Evolutionary conservation across 1,139 yeast species (phyloP), one percentile per base, ranked within the genome.

Genomic region (Lodderomyces theae): DNA sequence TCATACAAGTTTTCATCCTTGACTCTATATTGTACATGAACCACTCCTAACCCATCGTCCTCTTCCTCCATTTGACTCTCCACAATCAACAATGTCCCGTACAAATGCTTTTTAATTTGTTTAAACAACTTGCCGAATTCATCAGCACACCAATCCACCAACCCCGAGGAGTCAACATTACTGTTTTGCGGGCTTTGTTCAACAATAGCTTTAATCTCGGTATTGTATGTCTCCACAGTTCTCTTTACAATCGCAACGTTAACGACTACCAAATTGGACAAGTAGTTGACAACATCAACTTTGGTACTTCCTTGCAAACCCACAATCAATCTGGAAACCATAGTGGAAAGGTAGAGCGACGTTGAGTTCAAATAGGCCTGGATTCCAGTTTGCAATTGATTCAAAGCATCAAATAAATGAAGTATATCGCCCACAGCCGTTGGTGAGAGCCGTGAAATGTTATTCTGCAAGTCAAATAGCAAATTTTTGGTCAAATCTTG

Each of bases 81-180:
- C 9, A 46, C 42, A 32, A 53, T 56, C 34, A 77, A 64, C 37
- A 79, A 72, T 9, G 87, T 79, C 15, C 86, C 88, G 48, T 80
- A 71, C 29, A 88, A 64, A 53, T 86, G 92, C 44, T 85, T 77
- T 38, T 81, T 78, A 51, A 88, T 74, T 17, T 80, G 64, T 13
- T 64, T 64, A 26, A 81, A 79, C 52, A 85, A 82, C 40, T 69
- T 69, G 39, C 79, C 76, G 26, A 86, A 79, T 55, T 84, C 87
- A 2, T 73, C 75, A 42, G 78, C 75, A 34, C 86, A 80, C 96
- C 96, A 88, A 47, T 68, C 66, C 40, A 71, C 65, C 43, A 72
- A 62, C 5, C 74, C 74, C 54, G 72, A 64, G 1, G 74, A 66
- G 47, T 71, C 74, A 12, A 66, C 60, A 13, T 58, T 54, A 39